Conservation (phyloP, 208 protist genomes). For the Trypanosoma avium region DNA sequence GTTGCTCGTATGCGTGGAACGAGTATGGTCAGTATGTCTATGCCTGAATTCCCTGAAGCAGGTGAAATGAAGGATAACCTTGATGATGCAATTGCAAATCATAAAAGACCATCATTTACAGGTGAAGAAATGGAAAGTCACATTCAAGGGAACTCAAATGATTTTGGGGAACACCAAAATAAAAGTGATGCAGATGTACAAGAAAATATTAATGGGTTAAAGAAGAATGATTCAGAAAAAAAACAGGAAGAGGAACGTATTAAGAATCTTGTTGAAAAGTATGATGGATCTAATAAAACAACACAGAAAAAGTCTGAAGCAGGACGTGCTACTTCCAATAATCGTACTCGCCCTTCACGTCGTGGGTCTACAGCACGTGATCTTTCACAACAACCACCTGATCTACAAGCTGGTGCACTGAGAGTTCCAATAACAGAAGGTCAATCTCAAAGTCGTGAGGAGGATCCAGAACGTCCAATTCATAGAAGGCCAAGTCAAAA, state of each 20-base stretch:
- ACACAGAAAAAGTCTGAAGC: conserved; percentile 23
- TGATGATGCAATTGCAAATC: background rate
- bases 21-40: conserved; percentile 40
- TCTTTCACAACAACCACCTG: conserved; percentile 71
- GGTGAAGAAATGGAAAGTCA: conserved; percentile 20
- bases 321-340: conserved; percentile 25
- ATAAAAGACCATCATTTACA: background rate
- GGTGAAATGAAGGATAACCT: conserved; percentile 43
- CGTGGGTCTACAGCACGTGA: conserved; percentile 37
- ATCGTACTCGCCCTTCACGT: conserved; percentile 35
- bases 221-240: conserved; percentile 32
- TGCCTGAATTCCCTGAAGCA: conserved; percentile 60
- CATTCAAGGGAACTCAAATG: background rate
- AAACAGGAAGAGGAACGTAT: conserved; percentile 48
- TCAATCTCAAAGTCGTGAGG: background rate
- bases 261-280: conserved; percentile 24
- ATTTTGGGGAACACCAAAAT: conserved; percentile 31
- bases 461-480: background rate
- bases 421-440: conserved; percentile 45
- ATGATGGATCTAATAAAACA: conserved; percentile 17
- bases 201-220: conserved; percentile 43
- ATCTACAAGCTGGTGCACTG: conserved; percentile 46
- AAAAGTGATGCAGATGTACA: conserved; percentile 28
- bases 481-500: background rate
- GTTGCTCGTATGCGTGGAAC: conserved; percentile 33